Percentiles rank a stretch among this genome's conserved stretches.
phyloP scores from a whole-genome alignment of 441 rosid genomes.

The Croton setiger region DNA sequence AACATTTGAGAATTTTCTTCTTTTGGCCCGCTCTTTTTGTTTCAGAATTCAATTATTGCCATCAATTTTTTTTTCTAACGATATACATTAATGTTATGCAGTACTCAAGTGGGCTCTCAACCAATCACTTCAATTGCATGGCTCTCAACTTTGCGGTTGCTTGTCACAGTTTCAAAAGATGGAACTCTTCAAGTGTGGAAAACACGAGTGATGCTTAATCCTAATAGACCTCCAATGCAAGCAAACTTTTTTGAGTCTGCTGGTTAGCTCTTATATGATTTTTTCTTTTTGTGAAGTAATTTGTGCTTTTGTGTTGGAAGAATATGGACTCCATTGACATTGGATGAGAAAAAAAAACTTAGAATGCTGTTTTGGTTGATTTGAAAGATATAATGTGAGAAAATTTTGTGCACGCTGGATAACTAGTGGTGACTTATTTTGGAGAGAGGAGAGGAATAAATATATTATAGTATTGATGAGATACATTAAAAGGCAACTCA shows the following conservation, averaged over 20 bases:
- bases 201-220: conserved; percentile 75
- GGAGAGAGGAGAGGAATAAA: too few relatives aligned
- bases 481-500: too few relatives aligned
- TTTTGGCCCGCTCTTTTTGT: neutral
- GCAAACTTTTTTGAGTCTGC: conserved; percentile 96
- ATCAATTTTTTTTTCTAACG: conserved; percentile 1
- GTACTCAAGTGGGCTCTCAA: conserved; percentile 96
- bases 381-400: neutral
- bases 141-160: conserved; percentile 82
- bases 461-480: too few relatives aligned
- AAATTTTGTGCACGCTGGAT: neutral
- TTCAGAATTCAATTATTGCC: neutral
- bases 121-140: conserved; percentile 91
- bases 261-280: conserved; percentile 40
- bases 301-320: conserved; percentile 2
- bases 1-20: neutral
- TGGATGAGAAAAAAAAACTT: neutral
- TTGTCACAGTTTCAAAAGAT: conserved; percentile 89
- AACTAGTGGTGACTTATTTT: neutral
- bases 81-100: conserved; percentile 29
- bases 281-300: neutral
- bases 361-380: neutral
- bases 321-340: conserved; percentile 2
- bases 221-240: conserved; percentile 92
- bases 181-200: conserved; percentile 97